Conservation (phyloP, 1,284 basidiomycete genomes). For the Xanthoconium separans region DNA sequence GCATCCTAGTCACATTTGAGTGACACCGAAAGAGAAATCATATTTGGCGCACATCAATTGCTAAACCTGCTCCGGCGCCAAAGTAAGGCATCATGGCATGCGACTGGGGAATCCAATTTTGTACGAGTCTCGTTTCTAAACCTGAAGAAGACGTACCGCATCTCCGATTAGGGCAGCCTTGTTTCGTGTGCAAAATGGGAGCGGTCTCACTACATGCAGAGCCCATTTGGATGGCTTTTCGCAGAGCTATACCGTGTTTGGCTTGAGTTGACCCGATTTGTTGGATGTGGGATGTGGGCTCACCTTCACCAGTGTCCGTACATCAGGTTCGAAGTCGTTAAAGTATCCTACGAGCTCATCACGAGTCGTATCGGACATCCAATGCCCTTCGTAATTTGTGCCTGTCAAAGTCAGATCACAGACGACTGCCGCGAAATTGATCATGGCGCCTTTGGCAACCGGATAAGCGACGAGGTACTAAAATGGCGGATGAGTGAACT, state of each 20-base stretch:
- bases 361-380: conserved; percentile 32
- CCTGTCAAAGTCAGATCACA: conserved; percentile 35
- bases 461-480: conserved; percentile 47
- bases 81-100: conserved; percentile 33
- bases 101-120: conserved; percentile 14
- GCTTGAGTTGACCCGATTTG: too few species aligned
- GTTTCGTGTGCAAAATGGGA: conserved; percentile 33
- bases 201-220: conserved; percentile 30
- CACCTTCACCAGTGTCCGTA: conserved; percentile 41
- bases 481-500: neutral
- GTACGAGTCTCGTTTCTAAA: too few species aligned
- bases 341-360: conserved; percentile 34
- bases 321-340: conserved; percentile 44
- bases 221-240: conserved; percentile 30
- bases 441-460: conserved; percentile 38
- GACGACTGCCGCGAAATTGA: conserved; percentile 45
- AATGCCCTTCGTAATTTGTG: conserved; percentile 35
- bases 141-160: conserved; percentile 24
- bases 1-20: conserved; percentile 30
- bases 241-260: conserved; percentile 12
- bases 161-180: conserved; percentile 38
- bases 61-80: conserved; percentile 32
- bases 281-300: neutral
- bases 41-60: conserved; percentile 30
- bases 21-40: neutral